Conservation (phyloP, 1,284 basidiomycete species). For the Marasmius oreades region DNA sequence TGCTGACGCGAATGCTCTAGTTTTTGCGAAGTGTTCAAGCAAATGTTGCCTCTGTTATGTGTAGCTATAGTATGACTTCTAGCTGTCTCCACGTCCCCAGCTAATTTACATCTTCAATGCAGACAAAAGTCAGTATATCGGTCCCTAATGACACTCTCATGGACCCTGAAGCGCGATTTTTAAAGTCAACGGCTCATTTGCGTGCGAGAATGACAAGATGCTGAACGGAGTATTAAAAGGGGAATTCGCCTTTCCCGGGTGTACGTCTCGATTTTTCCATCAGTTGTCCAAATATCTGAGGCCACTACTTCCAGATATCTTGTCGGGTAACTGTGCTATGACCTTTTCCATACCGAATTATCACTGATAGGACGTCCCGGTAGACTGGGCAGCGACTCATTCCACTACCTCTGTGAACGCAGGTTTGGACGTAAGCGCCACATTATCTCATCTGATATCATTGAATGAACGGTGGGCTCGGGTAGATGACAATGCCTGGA, state of each 20-base stretch:
- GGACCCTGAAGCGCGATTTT: neutral
- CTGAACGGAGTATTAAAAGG: slow-evolving; percentile 72
- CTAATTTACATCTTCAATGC: neutral
- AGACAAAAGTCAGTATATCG: slow-evolving; percentile 38
- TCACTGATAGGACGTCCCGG: slow-evolving; percentile 9
- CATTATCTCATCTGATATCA: neutral
- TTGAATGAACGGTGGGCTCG: neutral
- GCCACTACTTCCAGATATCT: slow-evolving; percentile 33
- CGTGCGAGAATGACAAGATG: slow-evolving; percentile 66
- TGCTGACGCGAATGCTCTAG: slow-evolving; percentile 23
- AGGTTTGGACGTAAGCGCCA: slow-evolving; percentile 54
- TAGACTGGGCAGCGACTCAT: slow-evolving; percentile 39
- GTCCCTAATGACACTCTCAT: neutral
- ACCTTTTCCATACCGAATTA: slow-evolving; percentile 16
- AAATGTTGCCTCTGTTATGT: slow-evolving; percentile 68
- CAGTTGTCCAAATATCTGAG: neutral
- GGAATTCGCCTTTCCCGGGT: slow-evolving; percentile 73
- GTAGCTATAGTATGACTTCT: slow-evolving; percentile 52
- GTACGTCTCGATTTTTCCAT: slow-evolving; percentile 29
- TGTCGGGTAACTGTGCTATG: slow-evolving; percentile 49
- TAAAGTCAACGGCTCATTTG: slow-evolving; percentile 59
- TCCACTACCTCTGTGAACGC: slow-evolving; percentile 45
- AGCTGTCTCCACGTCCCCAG: neutral
- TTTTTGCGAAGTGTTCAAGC: slow-evolving; percentile 64
- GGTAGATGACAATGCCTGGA: slow-evolving; percentile 60